These are phyloP conservation scores for Spergularia azorica DNA, from an alignment of 179 eudicot species.

Conservation along the genomic window DNA sequence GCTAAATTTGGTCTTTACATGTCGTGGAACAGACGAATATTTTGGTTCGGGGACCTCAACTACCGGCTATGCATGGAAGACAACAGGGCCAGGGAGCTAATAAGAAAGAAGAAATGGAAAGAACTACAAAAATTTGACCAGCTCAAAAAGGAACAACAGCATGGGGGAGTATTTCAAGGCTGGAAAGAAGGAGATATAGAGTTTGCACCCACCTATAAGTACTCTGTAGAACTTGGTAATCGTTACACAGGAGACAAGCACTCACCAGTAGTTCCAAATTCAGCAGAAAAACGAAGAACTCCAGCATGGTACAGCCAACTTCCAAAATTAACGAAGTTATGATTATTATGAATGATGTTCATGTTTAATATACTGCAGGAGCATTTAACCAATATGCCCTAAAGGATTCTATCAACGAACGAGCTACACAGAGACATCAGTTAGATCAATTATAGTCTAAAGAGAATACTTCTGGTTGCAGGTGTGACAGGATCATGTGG, in stretches of 20 bases:
- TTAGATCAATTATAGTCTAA: neutral
- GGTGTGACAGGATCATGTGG: conserved; percentile 98
- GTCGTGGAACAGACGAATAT: conserved; percentile 53
- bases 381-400: neutral
- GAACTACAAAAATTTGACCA: conserved; percentile 58
- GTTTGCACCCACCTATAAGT: conserved; percentile 91
- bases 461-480: conserved; percentile 30
- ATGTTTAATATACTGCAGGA: conserved; percentile 10
- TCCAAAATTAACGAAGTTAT: conserved; percentile 11
- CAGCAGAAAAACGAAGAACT: conserved; percentile 66
- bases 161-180: conserved; percentile 66
- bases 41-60: conserved; percentile 90
- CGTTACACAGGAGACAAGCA: conserved; percentile 46
- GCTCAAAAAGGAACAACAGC: conserved; percentile 70
- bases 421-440: neutral
- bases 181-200: conserved; percentile 85
- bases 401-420: neutral
- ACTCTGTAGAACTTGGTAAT: conserved; percentile 62
- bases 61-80: conserved; percentile 69
- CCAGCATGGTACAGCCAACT: conserved; percentile 65
- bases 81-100: conserved; percentile 50
- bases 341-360: neutral
- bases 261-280: conserved; percentile 33
- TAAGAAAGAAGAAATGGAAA: conserved; percentile 71
- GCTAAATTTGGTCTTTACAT: conserved; percentile 7